Evolutionary conservation across 164 flowering plant species (phyloP).

Genomic region (Stephania yunnanensis): DNA sequence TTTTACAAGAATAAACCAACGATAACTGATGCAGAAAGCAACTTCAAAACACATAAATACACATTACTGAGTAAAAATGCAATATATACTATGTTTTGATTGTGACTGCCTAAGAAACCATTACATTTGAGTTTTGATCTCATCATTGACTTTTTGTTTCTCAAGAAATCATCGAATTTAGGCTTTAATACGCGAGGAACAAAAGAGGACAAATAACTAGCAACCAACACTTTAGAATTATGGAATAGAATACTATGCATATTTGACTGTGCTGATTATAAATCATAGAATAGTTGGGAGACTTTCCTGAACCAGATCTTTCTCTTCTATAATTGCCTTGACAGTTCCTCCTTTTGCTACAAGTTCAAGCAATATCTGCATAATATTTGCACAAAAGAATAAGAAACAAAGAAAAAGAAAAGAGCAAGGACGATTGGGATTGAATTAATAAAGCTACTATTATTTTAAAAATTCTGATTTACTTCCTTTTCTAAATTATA

Average conservation of each 20-base stretch:
- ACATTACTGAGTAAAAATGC: neutral
- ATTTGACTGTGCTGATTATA: neutral
- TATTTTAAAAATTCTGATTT: no score
- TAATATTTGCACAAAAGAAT: conserved; percentile 1
- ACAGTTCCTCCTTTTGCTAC: conserved; percentile 93
- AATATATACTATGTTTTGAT: neutral
- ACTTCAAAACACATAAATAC: neutral
- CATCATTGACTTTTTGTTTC: neutral
- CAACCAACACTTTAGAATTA: neutral
- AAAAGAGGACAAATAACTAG: neutral
- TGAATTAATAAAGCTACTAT: no score
- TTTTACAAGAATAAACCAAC: no score
- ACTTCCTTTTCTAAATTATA: no score
- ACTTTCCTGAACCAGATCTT: conserved; percentile 88
- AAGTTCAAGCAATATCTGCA: conserved; percentile 84
- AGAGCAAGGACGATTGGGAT: neutral
- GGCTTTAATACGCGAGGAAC: neutral
- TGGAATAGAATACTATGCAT: neutral
- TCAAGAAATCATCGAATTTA: neutral
- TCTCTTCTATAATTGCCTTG: conserved; percentile 67
- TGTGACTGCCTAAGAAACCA: neutral
- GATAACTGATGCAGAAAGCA: neutral
- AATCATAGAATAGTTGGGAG: neutral
- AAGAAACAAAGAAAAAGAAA: neutral
- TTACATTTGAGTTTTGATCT: neutral